Conservation (phyloP, 768 basidiomycete genomes). For the Coprinopsis cinerea region DNA sequence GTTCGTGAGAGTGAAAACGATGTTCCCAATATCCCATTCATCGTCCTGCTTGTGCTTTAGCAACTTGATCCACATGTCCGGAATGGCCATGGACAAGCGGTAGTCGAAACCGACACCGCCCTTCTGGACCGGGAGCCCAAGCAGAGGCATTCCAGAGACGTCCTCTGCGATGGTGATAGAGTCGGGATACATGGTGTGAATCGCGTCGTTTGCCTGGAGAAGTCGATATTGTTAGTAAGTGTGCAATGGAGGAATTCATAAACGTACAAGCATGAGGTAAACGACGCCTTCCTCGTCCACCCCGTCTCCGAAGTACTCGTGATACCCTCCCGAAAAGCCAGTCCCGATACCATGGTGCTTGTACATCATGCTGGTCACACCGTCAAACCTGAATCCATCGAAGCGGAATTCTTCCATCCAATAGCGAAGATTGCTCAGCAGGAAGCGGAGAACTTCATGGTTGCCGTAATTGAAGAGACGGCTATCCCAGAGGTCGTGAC, state of each 20-base stretch:
- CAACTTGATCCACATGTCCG: conserved; percentile 99
- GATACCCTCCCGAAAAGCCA: conserved; percentile 96
- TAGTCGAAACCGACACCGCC: conserved; percentile 99
- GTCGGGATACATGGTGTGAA: conserved; percentile 76
- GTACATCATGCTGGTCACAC: conserved; percentile 99
- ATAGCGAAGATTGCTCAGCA: conserved; percentile 91
- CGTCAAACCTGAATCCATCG: conserved; percentile 98
- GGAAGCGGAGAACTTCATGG: conserved; percentile 92
- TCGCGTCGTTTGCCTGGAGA: conserved; percentile 80
- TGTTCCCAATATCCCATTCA: conserved; percentile 83
- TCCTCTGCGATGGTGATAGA: conserved; percentile 95
- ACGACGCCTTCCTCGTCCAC: conserved; percentile 88
- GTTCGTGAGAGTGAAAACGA: conserved; percentile 87
- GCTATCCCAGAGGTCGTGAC: conserved; percentile 97
- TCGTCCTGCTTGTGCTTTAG: conserved; percentile 87
- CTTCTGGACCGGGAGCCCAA: conserved; percentile 68
- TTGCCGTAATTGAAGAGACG: conserved; percentile 94
- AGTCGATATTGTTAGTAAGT: conserved; percentile 9
- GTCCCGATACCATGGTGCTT: conserved; percentile 95
- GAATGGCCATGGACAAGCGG: conserved; percentile 95
- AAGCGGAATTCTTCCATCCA: conserved; percentile 95
- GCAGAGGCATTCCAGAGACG: conserved; percentile 97
- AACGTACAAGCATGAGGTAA: conserved; percentile 87
- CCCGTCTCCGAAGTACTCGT: conserved; percentile 89
- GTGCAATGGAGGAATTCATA: conserved; percentile 20